These are phyloP conservation scores for Fusarium luffae DNA, from an alignment of 2,329 filamentous ascomycete species.

Conservation along the genomic window DNA sequence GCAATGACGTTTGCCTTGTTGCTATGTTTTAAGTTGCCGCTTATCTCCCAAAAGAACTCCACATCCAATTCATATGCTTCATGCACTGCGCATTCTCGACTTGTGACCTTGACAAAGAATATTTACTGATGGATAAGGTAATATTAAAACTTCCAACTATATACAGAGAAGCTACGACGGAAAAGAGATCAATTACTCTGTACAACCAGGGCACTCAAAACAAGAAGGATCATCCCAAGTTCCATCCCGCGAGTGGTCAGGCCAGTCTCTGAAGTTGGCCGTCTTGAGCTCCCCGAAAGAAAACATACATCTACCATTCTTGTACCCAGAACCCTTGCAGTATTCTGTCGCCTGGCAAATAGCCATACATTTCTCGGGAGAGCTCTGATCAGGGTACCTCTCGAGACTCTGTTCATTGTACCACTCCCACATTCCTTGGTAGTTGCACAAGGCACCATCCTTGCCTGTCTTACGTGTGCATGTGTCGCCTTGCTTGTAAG, in stretches of 20 bases:
- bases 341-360: neutral
- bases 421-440: conserved; percentile 10
- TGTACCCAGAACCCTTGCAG: conserved; percentile 7
- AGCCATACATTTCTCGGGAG: conserved; percentile 3
- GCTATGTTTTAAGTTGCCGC: neutral
- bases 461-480: neutral
- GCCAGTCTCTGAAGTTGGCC: neutral
- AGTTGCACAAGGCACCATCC: neutral
- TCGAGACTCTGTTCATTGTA: conserved; percentile 1
- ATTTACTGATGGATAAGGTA: rapidly evolving
- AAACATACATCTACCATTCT: conserved; percentile 12
- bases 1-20: neutral
- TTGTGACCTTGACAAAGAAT: too few species aligned
- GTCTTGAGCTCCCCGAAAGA: conserved; percentile 5
- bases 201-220: conserved; percentile 5
- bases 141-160: neutral
- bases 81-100: neutral
- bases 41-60: neutral
- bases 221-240: conserved; percentile 11
- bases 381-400: conserved; percentile 9
- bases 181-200: neutral
- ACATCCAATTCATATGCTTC: neutral
- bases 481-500: neutral
- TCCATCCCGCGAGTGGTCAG: conserved; percentile 5
- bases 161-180: neutral